A percentile compares a stretch with the other conserved stretches of the same genome.
phyloP scores from a whole-genome alignment of 768 basidiomycete species.

The Inosperma sp. region DNA sequence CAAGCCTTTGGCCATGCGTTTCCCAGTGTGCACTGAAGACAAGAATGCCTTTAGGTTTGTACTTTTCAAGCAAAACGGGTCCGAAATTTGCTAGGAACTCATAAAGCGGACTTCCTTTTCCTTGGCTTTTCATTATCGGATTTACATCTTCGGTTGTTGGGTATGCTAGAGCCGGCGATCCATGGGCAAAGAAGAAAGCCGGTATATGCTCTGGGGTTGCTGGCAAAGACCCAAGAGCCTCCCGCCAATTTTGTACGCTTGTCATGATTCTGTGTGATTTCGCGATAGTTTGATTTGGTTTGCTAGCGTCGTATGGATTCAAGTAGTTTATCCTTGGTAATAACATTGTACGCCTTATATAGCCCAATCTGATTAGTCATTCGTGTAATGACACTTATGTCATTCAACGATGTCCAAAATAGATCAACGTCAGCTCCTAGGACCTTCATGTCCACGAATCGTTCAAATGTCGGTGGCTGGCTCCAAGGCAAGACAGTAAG shows the following conservation, averaged over 20 bases:
- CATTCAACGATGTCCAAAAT: too few relatives aligned
- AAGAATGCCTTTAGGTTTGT: slow-evolving; percentile 72
- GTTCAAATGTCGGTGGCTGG: slow-evolving; percentile 46
- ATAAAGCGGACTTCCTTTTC: slow-evolving; percentile 51
- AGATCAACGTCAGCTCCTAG: too few relatives aligned
- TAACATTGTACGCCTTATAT: background rate
- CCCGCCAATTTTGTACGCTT: slow-evolving; percentile 39
- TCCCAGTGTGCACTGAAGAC: slow-evolving; percentile 87
- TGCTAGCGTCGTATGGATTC: too few relatives aligned
- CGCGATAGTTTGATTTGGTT: too few relatives aligned
- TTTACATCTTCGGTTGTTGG: slow-evolving; percentile 21
- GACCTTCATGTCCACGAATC: slow-evolving; percentile 30
- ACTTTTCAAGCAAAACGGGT: slow-evolving; percentile 58
- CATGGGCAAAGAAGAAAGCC: slow-evolving; percentile 73
- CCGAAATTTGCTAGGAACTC: slow-evolving; percentile 64
- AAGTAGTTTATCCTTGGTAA: too few relatives aligned
- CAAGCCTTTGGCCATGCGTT: slow-evolving; percentile 51
- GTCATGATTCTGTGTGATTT: too few relatives aligned
- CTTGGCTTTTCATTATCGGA: slow-evolving; percentile 31
- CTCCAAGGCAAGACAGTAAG: slow-evolving; percentile 72
- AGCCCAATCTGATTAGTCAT: background rate
- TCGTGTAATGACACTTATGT: background rate
- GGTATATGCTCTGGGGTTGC: slow-evolving; percentile 59
- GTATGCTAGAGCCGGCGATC: slow-evolving; percentile 51
- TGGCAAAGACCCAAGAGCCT: slow-evolving; percentile 52